Conservation (phyloP, 345 rosid genomes). For the Turnera subulata region DNA sequence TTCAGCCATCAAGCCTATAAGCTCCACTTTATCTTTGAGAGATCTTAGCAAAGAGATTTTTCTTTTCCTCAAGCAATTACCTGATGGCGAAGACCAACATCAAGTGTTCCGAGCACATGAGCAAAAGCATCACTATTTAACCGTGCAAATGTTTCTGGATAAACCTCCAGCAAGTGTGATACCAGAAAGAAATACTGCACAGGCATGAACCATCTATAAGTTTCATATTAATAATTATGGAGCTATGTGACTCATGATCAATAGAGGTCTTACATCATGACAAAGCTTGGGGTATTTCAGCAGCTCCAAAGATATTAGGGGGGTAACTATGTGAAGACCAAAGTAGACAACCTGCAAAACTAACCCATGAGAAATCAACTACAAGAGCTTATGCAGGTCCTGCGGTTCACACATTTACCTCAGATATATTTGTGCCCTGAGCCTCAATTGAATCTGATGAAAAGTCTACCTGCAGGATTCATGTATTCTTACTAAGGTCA, state of each 20-base stretch:
- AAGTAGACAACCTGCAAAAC: conserved; percentile 81
- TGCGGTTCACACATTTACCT: conserved; percentile 45
- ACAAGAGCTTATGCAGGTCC: conserved; percentile 5
- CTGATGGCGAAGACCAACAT: conserved; percentile 95
- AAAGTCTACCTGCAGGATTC: conserved; percentile 68
- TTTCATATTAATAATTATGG: conserved; percentile 1
- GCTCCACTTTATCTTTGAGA: no score
- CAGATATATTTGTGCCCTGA: conserved; percentile 69
- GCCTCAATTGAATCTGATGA: conserved; percentile 73
- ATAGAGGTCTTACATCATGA: conserved; percentile 66
- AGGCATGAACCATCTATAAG: conserved; percentile 23
- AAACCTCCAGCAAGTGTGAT: conserved; percentile 93
- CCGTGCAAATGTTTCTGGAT: conserved; percentile 83
- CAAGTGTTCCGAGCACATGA: conserved; percentile 78
- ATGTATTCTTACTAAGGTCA: conserved; percentile 5
- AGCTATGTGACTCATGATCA: conserved; percentile 1
- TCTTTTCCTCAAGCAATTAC: conserved; percentile 29
- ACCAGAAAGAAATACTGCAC: conserved; percentile 80
- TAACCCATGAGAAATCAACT: conserved; percentile 29
- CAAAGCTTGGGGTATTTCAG: conserved; percentile 98
- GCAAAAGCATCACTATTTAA: conserved; percentile 66
- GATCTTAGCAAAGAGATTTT: no score
- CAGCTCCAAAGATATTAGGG: conserved; percentile 83
- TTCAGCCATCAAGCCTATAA: not conserved
- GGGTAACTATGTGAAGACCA: conserved; percentile 86